Evolutionary conservation across 306 rosid genomes (phyloP).

Genomic region (Pterocarpus santalinus): DNA sequence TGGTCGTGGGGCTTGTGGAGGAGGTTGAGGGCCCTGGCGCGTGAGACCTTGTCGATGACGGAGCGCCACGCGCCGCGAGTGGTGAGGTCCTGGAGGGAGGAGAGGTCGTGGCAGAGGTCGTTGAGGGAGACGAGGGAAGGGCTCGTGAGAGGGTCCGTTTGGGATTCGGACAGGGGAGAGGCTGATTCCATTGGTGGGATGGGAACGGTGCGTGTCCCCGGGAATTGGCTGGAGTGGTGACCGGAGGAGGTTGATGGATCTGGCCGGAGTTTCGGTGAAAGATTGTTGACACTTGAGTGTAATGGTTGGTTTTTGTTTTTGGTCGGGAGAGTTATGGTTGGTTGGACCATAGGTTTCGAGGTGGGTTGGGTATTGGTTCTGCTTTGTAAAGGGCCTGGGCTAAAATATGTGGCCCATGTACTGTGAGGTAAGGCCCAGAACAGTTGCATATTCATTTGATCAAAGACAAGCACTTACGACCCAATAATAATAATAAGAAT

Average conservation of each 20-base stretch:
- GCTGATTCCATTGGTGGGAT: constrained; percentile 47
- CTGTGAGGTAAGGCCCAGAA: too few relatives aligned
- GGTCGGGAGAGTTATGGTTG: not conserved
- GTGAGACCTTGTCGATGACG: constrained; percentile 79
- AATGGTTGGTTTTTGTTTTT: too few relatives aligned
- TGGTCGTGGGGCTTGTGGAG: constrained; percentile 92
- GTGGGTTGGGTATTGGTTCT: too few relatives aligned
- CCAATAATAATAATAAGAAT: too few relatives aligned
- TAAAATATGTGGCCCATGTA: too few relatives aligned
- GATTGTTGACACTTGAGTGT: too few relatives aligned
- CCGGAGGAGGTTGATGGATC: constrained; percentile 22
- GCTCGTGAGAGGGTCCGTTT: constrained; percentile 61
- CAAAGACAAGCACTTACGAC: too few relatives aligned
- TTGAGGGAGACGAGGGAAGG: constrained; percentile 56
- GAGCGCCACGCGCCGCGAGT: constrained; percentile 93
- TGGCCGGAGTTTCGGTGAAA: not conserved
- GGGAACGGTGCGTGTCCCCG: too few relatives aligned
- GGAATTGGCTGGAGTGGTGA: not conserved
- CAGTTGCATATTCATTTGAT: too few relatives aligned
- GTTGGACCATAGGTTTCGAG: not conserved
- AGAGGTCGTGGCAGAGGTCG: constrained; percentile 71
- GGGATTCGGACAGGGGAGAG: constrained; percentile 41
- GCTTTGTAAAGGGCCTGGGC: too few relatives aligned
- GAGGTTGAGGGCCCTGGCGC: constrained; percentile 79
- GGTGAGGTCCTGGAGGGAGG: constrained; percentile 80